Evolutionary conservation across 768 basidiomycete genomes (phyloP).

Genomic region (Pleurotus sapidus): DNA sequence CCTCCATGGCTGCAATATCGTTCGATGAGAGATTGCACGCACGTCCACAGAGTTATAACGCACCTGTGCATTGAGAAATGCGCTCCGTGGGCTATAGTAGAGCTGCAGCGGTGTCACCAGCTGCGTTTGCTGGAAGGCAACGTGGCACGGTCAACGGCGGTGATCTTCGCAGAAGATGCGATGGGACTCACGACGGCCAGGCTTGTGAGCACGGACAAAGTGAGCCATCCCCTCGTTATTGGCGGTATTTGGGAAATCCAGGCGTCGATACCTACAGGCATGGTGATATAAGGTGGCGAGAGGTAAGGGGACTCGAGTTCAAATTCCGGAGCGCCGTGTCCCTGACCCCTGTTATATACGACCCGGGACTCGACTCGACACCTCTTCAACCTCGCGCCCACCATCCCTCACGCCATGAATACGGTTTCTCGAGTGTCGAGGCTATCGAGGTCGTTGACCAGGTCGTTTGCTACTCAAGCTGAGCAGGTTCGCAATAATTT

Average conservation of each 20-base stretch:
- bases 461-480: conserved; percentile 3
- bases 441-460: conserved; percentile 1
- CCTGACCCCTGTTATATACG: conserved; percentile 5
- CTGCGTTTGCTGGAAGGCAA: conserved; percentile 75
- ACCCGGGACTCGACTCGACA: not conserved
- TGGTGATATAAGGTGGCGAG: conserved; percentile 20
- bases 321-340: not conserved
- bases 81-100: conserved; percentile 88
- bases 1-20: conserved; percentile 70
- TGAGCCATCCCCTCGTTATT: conserved; percentile 85
- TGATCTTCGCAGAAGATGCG: not conserved
- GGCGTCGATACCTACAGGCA: conserved; percentile 85
- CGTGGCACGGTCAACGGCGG: not conserved
- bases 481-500: not conserved
- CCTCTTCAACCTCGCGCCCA: not conserved
- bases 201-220: conserved; percentile 74
- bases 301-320: conserved; percentile 2
- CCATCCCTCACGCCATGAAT: not conserved
- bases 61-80: conserved; percentile 81
- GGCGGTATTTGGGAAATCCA: conserved; percentile 93
- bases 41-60: conserved; percentile 13
- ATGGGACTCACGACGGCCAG: conserved; percentile 74
- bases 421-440: not conserved
- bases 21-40: no score
- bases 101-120: conserved; percentile 87